phyloP scores from a whole-genome alignment of 2,329 filamentous ascomycete species.

The Colletotrichum echinochloae region DNA sequence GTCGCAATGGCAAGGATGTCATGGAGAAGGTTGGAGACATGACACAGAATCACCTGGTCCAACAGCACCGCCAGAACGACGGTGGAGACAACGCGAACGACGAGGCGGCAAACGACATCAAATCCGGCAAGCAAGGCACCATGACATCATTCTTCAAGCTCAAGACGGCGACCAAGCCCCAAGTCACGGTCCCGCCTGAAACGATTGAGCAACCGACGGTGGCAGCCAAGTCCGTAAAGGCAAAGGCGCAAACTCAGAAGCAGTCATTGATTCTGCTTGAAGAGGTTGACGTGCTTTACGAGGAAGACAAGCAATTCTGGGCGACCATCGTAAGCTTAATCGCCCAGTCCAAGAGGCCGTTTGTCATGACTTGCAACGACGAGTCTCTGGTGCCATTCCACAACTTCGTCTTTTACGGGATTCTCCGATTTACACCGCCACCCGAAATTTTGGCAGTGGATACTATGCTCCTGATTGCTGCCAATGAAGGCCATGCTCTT shows the following conservation, averaged over 20 bases:
- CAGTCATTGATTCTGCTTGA: conserved; percentile 95
- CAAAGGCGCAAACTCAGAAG: conserved; percentile 72
- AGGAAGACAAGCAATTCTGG: conserved; percentile 98
- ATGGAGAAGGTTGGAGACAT: conserved; percentile 95
- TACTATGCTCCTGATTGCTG: conserved; percentile 84
- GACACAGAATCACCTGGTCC: conserved; percentile 93
- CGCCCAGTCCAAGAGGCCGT: conserved; percentile 86
- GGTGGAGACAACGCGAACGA: conserved; percentile 53
- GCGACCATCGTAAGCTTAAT: conserved; percentile 82
- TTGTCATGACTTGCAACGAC: conserved; percentile 95
- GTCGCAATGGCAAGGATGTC: conserved; percentile 89
- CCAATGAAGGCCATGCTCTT: conserved; percentile 88
- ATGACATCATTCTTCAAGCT: conserved; percentile 85
- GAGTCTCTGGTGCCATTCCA: conserved; percentile 83
- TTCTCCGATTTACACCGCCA: conserved; percentile 80
- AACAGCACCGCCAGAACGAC: conserved; percentile 56
- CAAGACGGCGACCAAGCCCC: conserved; percentile 53
- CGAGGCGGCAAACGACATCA: conserved; percentile 67
- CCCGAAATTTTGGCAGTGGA: conserved; percentile 78
- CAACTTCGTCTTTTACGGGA: conserved; percentile 82
- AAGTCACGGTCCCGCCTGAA: conserved; percentile 42
- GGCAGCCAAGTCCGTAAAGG: conserved; percentile 24
- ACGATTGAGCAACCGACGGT: conserved; percentile 36
- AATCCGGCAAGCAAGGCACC: conserved; percentile 79
- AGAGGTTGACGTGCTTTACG: conserved; percentile 92